Percentiles rank a stretch among this genome's conserved stretches.
These are phyloP conservation scores for Pyrus pyrifolia DNA, from an alignment of 306 rosid genomes.

Conservation along the genomic window DNA sequence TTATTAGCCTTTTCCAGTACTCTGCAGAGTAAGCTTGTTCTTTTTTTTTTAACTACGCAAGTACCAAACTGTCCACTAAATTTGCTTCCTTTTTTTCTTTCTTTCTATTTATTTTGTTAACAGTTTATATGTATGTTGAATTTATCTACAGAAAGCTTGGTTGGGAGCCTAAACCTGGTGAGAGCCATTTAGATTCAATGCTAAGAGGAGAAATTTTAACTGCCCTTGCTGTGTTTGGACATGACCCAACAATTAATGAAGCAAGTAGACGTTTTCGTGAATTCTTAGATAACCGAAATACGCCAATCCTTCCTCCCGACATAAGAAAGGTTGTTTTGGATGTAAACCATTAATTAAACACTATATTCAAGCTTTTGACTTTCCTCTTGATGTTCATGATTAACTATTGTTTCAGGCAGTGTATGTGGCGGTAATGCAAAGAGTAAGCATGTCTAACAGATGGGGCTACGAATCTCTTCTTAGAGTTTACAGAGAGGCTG, in stretches of 20 bases:
- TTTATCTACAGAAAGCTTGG: slow-evolving; percentile 69
- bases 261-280: slow-evolving; percentile 66
- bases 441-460: slow-evolving; percentile 47
- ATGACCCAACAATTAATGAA: slow-evolving; percentile 64
- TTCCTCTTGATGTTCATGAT: slow-evolving; percentile 25
- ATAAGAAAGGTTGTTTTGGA: slow-evolving; percentile 56
- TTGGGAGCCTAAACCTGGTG: slow-evolving; percentile 68
- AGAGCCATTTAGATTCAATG: slow-evolving; percentile 70
- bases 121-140: background rate
- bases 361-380: background rate
- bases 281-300: slow-evolving; percentile 68
- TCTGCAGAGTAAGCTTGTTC: slow-evolving; percentile 64
- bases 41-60: background rate
- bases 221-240: slow-evolving; percentile 66
- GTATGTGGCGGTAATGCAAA: slow-evolving; percentile 70
- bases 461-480: slow-evolving; percentile 65
- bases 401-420: slow-evolving; percentile 48
- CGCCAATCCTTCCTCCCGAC: slow-evolving; percentile 83
- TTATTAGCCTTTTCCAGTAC: slow-evolving; percentile 54
- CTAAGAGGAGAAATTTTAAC: slow-evolving; percentile 88
- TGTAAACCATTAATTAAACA: background rate
- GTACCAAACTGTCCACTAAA: background rate
- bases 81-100: background rate
- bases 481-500: slow-evolving; percentile 74
- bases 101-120: background rate